Percentiles rank a stretch among this genome's conserved stretches.
Conservation (phyloP, 208 protist genomes). For the Leishmania lainsoni region DNA sequence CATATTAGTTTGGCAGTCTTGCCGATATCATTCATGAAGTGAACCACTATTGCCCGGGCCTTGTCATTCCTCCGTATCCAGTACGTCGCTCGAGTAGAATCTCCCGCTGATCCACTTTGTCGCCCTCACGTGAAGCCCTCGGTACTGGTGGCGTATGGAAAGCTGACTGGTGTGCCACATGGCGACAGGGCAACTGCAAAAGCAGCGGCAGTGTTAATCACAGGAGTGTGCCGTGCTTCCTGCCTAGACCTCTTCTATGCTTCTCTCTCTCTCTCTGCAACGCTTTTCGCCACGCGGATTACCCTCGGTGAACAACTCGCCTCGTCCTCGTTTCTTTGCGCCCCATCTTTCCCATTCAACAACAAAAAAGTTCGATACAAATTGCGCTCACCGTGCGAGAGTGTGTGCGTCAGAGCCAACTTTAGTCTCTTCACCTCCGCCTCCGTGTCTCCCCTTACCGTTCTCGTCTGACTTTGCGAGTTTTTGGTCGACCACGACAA, state of each 20-base stretch:
- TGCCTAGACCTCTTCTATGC: neutral
- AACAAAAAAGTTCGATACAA: neutral
- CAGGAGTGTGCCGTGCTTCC: neutral
- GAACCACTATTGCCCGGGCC: neutral
- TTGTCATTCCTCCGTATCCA: neutral
- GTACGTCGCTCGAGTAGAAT: neutral
- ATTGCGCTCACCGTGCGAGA: neutral
- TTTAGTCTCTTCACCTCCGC: neutral
- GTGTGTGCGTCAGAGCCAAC: neutral
- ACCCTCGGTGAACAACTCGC: neutral
- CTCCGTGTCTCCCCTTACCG: neutral
- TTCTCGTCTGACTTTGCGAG: neutral
- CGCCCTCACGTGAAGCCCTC: neutral
- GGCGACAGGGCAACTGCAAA: neutral
- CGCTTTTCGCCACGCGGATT: neutral
- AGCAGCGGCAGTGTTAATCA: neutral
- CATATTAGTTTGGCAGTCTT: neutral
- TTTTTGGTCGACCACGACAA: neutral
- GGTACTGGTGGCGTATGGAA: neutral
- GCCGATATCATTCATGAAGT: neutral
- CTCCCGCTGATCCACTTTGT: neutral
- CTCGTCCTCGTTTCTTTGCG: neutral
- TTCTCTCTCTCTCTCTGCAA: neutral
- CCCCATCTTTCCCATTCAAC: neutral
- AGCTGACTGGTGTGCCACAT: neutral